A percentile compares a stretch with the other conserved stretches of the same genome.
phyloP scores from a whole-genome alignment of 2,329 filamentous ascomycete species.

The Aspergillus versicolor region DNA sequence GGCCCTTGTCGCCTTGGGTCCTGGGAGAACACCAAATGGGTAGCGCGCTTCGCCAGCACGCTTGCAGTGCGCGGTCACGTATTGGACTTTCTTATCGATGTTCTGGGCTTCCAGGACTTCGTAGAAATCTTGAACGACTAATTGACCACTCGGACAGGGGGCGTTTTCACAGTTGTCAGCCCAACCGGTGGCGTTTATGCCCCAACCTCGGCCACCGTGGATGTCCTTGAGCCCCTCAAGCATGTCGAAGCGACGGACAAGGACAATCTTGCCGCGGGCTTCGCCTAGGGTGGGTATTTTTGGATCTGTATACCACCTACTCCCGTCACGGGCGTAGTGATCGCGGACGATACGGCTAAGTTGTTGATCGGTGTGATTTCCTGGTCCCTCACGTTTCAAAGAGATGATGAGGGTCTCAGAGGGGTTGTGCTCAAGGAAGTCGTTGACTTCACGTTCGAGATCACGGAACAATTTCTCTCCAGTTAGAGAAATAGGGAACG shows the following conservation, averaged over 20 bases:
- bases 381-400: slow-evolving; percentile 86
- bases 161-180: slow-evolving; percentile 85
- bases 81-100: slow-evolving; percentile 77
- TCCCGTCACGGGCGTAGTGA: slow-evolving; percentile 62
- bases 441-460: slow-evolving; percentile 68
- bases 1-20: slow-evolving; percentile 45
- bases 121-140: slow-evolving; percentile 94
- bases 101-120: slow-evolving; percentile 73
- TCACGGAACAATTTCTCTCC: slow-evolving; percentile 76
- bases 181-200: slow-evolving; percentile 66
- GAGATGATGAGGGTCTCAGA: slow-evolving; percentile 82
- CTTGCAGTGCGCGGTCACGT: slow-evolving; percentile 72
- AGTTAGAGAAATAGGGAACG: slow-evolving; percentile 82
- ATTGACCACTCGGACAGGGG: slow-evolving; percentile 65
- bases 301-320: slow-evolving; percentile 76
- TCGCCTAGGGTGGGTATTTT: slow-evolving; percentile 76
- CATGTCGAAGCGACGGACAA: slow-evolving; percentile 76
- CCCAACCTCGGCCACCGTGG: slow-evolving; percentile 53
- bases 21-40: slow-evolving; percentile 34
- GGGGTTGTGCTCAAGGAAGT: slow-evolving; percentile 74
- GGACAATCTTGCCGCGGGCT: slow-evolving; percentile 76
- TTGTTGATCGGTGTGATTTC: slow-evolving; percentile 74
- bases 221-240: slow-evolving; percentile 48
- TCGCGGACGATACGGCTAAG: slow-evolving; percentile 70
- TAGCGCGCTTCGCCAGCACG: slow-evolving; percentile 60